phyloP scores from a whole-genome alignment of 176 grass and related monocot genomes.

The Stipa capillata region DNA sequence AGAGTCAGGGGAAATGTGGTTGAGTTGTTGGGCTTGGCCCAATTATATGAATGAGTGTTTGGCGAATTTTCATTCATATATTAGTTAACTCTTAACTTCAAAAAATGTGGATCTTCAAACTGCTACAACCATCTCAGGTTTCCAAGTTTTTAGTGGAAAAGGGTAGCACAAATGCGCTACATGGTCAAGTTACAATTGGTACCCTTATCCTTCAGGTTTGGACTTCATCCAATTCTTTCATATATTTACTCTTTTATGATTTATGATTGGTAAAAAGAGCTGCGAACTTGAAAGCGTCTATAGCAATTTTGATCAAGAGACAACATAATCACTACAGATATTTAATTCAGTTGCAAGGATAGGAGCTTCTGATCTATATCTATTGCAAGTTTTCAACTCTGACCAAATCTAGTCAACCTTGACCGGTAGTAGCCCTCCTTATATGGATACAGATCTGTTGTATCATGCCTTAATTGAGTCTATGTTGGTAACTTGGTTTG shows the following conservation, averaged over 20 bases:
- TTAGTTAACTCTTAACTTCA: background rate
- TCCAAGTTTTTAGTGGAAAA: constrained; percentile 97
- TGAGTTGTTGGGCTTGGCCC: background rate
- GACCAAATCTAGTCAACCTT: background rate
- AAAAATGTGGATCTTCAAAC: constrained; percentile 7
- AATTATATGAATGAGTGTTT: background rate
- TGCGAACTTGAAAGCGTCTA: background rate
- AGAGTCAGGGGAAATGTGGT: background rate
- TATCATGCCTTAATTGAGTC: background rate
- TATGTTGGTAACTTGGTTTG: background rate
- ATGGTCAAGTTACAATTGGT: constrained; percentile 98
- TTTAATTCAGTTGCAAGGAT: background rate
- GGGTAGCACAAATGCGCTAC: constrained; percentile 75
- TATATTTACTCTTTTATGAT: background rate
- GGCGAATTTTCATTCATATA: background rate
- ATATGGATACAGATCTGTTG: background rate
- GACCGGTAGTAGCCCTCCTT: background rate
- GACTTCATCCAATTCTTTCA: constrained; percentile 5
- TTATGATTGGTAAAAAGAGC: background rate
- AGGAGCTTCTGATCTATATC: background rate
- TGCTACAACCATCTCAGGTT: constrained; percentile 44
- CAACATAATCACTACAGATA: background rate
- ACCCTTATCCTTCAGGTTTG: constrained; percentile 85
- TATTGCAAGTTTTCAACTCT: background rate
- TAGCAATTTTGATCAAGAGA: background rate